These are phyloP conservation scores for Clonostachys rhizophaga DNA, from an alignment of 2,329 filamentous ascomycete species.

Conservation along the genomic window DNA sequence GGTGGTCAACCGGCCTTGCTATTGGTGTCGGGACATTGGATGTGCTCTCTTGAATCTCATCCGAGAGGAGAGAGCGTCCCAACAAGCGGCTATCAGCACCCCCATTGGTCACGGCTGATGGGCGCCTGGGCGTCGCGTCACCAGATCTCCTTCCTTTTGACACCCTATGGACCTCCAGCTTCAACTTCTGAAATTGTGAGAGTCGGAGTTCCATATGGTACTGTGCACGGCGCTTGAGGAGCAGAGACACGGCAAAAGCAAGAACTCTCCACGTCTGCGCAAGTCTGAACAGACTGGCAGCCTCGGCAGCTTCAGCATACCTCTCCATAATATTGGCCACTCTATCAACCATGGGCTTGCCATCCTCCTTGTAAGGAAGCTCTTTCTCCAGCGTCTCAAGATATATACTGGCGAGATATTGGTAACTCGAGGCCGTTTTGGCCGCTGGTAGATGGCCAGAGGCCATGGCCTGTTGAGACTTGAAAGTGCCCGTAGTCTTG, in stretches of 20 bases:
- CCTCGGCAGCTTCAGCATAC: constrained; percentile 54
- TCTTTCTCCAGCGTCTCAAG: constrained; percentile 45
- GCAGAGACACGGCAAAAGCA: constrained; percentile 47
- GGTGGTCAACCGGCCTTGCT: constrained; percentile 42
- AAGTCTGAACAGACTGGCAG: constrained; percentile 50
- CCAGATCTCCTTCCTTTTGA: constrained; percentile 7
- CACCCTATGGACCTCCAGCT: not conserved
- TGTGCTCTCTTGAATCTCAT: constrained; percentile 45
- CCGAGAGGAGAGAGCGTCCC: not conserved
- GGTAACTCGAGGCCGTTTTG: constrained; percentile 44
- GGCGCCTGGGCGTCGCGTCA: constrained; percentile 30
- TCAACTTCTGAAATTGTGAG: not conserved
- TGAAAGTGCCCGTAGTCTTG: constrained; percentile 51
- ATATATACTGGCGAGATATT: constrained; percentile 52
- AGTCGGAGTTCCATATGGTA: constrained; percentile 39
- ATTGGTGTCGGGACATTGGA: constrained; percentile 59
- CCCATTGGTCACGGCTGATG: constrained; percentile 21
- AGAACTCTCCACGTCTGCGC: constrained; percentile 62
- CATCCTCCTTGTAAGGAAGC: constrained; percentile 34
- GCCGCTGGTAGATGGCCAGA: constrained; percentile 52
- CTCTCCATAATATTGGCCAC: constrained; percentile 46
- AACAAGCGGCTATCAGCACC: not conserved
- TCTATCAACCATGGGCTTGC: constrained; percentile 36
- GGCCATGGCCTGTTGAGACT: constrained; percentile 58
- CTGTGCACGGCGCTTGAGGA: constrained; percentile 49